Evolutionary conservation across 805 yeast genomes (phyloP).

Genomic region (Teunomyces atbi): DNA sequence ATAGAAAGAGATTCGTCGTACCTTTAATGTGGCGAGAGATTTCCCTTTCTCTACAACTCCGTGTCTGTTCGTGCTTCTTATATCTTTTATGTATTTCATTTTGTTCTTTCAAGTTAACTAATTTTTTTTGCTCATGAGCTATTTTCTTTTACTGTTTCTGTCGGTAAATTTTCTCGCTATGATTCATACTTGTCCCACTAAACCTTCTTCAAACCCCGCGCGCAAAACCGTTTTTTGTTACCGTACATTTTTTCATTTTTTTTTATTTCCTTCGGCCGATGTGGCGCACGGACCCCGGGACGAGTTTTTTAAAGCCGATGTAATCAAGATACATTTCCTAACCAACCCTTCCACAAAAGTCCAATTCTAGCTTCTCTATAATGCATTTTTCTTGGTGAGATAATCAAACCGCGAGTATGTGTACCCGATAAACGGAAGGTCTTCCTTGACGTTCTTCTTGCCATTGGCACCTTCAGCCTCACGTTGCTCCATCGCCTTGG

Average conservation of each 20-base stretch:
- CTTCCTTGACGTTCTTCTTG: constrained; percentile 64
- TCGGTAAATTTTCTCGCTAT: background rate
- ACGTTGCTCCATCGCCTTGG: constrained; percentile 60
- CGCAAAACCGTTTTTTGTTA: background rate
- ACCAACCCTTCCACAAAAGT: background rate
- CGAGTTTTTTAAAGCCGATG: background rate
- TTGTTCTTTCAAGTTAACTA: background rate
- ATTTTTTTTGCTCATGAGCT: background rate
- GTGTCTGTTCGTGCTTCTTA: background rate
- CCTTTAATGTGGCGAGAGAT: too few relatives aligned
- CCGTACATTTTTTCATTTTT: background rate
- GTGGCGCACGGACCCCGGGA: background rate
- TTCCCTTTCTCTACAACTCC: too few relatives aligned
- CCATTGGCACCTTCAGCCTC: constrained; percentile 48
- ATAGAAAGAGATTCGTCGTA: too few relatives aligned
- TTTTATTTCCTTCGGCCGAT: background rate
- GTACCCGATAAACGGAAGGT: constrained; percentile 95
- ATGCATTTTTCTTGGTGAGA: constrained; percentile 71
- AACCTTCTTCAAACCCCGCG: background rate
- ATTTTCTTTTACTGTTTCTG: too few relatives aligned
- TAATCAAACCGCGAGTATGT: constrained; percentile 95
- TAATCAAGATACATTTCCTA: background rate
- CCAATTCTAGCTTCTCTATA: constrained; percentile 14
- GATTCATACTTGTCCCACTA: background rate
- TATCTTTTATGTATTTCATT: background rate